phyloP scores from a whole-genome alignment of 202 grass and related monocot species.

The Digitaria exilis region DNA sequence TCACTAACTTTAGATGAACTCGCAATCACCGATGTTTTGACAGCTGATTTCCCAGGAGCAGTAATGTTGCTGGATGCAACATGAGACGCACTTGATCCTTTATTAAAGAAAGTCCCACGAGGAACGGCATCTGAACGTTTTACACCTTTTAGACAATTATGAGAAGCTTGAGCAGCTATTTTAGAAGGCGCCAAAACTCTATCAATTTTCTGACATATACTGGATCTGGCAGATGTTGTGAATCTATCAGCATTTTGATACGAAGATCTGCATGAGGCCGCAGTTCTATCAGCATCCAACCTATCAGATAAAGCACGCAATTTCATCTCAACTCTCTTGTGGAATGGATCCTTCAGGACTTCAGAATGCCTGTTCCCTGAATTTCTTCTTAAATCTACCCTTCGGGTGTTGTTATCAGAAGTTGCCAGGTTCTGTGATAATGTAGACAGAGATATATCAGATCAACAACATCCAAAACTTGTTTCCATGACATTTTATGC shows the following conservation, averaged over 20 bases:
- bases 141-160: conserved; percentile 28
- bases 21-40: conserved; percentile 22
- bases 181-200: conserved; percentile 24
- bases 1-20: conserved; percentile 39
- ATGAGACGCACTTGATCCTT: conserved; percentile 34
- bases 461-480: background rate
- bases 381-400: conserved; percentile 44
- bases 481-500: conserved; percentile 12
- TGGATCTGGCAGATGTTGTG: conserved; percentile 36
- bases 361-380: conserved; percentile 38
- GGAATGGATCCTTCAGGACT: conserved; percentile 50
- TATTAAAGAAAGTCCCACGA: conserved; percentile 33
- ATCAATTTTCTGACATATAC: conserved; percentile 15
- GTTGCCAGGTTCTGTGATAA: conserved; percentile 41
- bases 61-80: conserved; percentile 32
- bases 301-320: conserved; percentile 62
- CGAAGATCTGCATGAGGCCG: conserved; percentile 18
- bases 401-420: conserved; percentile 42
- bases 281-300: conserved; percentile 44
- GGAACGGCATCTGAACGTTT: background rate
- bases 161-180: conserved; percentile 38
- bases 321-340: conserved; percentile 59
- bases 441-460: conserved; percentile 27
- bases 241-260: conserved; percentile 37
- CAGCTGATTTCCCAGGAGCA: conserved; percentile 6